Conservation (phyloP, 2,329 filamentous ascomycete genomes). For the Stemphylium lycopersici region DNA sequence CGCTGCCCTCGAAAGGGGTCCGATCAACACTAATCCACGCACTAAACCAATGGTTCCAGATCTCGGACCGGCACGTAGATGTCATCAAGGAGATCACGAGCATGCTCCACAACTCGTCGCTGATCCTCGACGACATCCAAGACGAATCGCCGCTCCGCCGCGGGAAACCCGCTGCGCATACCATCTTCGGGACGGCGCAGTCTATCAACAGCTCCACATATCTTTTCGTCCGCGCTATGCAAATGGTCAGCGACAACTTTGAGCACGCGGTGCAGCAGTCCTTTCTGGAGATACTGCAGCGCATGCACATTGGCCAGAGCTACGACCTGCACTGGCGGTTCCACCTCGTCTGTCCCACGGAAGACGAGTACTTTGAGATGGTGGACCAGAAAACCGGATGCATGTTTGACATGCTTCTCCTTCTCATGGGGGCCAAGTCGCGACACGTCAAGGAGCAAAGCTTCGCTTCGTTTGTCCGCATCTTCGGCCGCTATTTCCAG, state of each 20-base stretch:
- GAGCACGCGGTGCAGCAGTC: not conserved
- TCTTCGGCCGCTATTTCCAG: slow-evolving; percentile 79
- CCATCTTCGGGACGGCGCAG: not conserved
- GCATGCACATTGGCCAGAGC: not conserved
- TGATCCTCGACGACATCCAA: not conserved
- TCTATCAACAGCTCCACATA: not conserved
- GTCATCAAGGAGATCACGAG: not conserved
- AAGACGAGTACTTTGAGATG: not conserved
- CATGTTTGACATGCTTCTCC: not conserved
- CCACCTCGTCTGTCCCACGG: not conserved
- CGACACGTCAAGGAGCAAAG: not conserved
- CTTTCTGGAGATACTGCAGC: not conserved
- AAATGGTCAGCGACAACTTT: not conserved
- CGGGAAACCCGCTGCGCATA: not conserved
- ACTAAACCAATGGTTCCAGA: not conserved
- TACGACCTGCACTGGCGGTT: not conserved
- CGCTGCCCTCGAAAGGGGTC: slow-evolving; percentile 3
- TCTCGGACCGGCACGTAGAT: not conserved
- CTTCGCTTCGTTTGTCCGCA: not conserved
- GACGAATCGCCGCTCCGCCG: not conserved
- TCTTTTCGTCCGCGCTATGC: not conserved
- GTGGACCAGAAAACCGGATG: slow-evolving; percentile 1
- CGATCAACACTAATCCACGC: not conserved
- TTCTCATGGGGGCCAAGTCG: not conserved
- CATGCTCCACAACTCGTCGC: not conserved